Evolutionary conservation across 2,329 filamentous ascomycete species (phyloP).

Genomic region (Exophiala sideris): DNA sequence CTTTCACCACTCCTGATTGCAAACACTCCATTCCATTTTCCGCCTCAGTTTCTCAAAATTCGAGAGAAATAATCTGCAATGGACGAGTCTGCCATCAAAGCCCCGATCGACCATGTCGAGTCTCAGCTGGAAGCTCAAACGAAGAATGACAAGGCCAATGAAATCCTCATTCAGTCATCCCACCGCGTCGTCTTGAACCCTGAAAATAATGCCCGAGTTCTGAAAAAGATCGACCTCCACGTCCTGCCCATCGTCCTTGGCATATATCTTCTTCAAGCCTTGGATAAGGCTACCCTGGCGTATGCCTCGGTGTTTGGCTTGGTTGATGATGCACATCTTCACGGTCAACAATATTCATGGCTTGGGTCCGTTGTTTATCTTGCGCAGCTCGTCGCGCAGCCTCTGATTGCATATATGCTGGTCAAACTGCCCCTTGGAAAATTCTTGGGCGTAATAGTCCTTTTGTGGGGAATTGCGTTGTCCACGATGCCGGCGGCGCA

Average conservation of each 20-base stretch:
- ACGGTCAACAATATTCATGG: conserved; percentile 56
- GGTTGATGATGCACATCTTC: conserved; percentile 55
- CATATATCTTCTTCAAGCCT: conserved; percentile 61
- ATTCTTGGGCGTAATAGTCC: conserved; percentile 52
- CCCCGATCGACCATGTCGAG: conserved; percentile 17
- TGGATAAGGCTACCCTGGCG: conserved; percentile 60
- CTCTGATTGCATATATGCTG: conserved; percentile 51
- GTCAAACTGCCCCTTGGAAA: conserved; percentile 62
- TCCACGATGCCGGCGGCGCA: conserved; percentile 52
- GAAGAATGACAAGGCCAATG: conserved; percentile 48
- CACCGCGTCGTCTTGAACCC: conserved; percentile 49
- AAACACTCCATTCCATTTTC: too few species aligned
- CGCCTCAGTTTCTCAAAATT: neutral
- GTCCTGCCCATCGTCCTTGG: conserved; percentile 56
- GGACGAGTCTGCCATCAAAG: conserved; percentile 12
- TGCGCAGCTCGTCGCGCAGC: conserved; percentile 54
- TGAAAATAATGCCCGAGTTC: conserved; percentile 51
- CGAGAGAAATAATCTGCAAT: neutral
- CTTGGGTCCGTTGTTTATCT: conserved; percentile 53
- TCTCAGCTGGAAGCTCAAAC: conserved; percentile 9
- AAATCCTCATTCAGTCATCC: conserved; percentile 47
- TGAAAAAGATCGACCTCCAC: conserved; percentile 50
- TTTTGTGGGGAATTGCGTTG: conserved; percentile 53
- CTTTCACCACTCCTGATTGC: too few species aligned
- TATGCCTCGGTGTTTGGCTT: conserved; percentile 65